Evolutionary conservation across 768 basidiomycete species (phyloP).

Genomic region (Grammothele lineata): DNA sequence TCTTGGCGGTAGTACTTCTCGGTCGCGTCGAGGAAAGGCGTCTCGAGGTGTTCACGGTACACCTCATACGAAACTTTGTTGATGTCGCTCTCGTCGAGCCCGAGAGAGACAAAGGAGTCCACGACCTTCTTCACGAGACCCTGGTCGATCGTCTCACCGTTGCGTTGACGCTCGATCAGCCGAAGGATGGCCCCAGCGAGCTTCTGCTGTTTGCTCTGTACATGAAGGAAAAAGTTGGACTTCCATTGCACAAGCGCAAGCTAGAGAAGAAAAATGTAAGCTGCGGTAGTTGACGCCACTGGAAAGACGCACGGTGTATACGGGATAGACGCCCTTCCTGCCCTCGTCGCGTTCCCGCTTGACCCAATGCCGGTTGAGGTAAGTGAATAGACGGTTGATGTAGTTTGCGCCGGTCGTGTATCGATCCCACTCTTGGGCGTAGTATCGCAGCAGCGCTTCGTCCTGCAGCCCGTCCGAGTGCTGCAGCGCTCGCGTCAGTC

Average conservation of each 20-base stretch:
- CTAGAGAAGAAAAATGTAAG: slow-evolving; percentile 33
- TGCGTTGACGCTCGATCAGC: slow-evolving; percentile 89
- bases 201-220: slow-evolving; percentile 80
- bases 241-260: slow-evolving; percentile 98
- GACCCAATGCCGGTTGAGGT: slow-evolving; percentile 99
- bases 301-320: slow-evolving; percentile 76
- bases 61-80: slow-evolving; percentile 92
- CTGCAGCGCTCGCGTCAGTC: slow-evolving; percentile 34
- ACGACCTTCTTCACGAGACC: slow-evolving; percentile 91
- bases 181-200: slow-evolving; percentile 84
- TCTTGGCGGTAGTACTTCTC: slow-evolving; percentile 91
- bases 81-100: slow-evolving; percentile 87
- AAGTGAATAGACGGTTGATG: slow-evolving; percentile 95
- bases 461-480: slow-evolving; percentile 77
- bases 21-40: slow-evolving; percentile 83
- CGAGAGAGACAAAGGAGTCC: slow-evolving; percentile 92
- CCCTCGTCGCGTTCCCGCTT: slow-evolving; percentile 98
- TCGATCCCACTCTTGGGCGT: slow-evolving; percentile 90
- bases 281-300: neutral
- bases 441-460: slow-evolving; percentile 85
- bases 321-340: slow-evolving; percentile 87
- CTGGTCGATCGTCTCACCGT: slow-evolving; percentile 92
- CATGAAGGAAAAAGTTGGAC: slow-evolving; percentile 79
- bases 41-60: slow-evolving; percentile 88
- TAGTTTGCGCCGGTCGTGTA: slow-evolving; percentile 98